Conservation (phyloP, 2,329 filamentous ascomycete genomes). For the Cladorrhinum sp. region DNA sequence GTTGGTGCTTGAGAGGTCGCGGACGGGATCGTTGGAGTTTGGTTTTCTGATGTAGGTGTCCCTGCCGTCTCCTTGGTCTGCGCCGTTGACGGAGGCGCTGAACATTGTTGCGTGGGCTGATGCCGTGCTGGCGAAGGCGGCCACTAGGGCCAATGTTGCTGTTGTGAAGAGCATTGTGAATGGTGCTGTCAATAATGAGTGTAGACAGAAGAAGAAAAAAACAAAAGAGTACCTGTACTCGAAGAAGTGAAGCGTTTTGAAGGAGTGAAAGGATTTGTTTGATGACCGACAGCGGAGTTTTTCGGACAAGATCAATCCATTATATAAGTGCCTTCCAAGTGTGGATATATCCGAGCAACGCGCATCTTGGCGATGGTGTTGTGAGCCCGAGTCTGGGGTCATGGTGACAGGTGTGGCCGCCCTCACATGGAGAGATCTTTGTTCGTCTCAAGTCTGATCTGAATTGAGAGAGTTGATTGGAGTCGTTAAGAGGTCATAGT, state of each 20-base stretch:
- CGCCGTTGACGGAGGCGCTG: constrained; percentile 46
- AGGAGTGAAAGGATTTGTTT: not conserved
- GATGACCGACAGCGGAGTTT: not conserved
- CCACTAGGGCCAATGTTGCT: constrained; percentile 33
- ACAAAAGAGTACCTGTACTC: not conserved
- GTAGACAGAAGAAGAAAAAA: not conserved
- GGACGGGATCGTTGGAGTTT: constrained; percentile 30
- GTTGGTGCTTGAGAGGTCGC: constrained; percentile 35
- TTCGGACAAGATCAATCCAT: not conserved
- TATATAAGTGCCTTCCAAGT: not conserved
- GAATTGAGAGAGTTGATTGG: not conserved
- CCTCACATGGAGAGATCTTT: not conserved
- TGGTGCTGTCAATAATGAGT: not conserved
- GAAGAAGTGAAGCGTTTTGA: not conserved
- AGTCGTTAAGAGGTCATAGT: not conserved
- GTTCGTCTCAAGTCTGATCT: not conserved
- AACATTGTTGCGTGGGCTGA: constrained; percentile 47
- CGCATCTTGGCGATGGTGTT: not conserved
- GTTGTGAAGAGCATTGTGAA: constrained; percentile 37
- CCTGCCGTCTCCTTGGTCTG: constrained; percentile 42
- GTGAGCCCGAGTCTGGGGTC: not conserved
- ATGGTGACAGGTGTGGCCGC: not conserved
- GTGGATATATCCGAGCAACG: too few species aligned
- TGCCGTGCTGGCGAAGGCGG: constrained; percentile 35
- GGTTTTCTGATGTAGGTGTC: constrained; percentile 44